Base-by-base conservation (phyloP, 352 stramenopile species). In the Phytophthora palmivora region DNA sequence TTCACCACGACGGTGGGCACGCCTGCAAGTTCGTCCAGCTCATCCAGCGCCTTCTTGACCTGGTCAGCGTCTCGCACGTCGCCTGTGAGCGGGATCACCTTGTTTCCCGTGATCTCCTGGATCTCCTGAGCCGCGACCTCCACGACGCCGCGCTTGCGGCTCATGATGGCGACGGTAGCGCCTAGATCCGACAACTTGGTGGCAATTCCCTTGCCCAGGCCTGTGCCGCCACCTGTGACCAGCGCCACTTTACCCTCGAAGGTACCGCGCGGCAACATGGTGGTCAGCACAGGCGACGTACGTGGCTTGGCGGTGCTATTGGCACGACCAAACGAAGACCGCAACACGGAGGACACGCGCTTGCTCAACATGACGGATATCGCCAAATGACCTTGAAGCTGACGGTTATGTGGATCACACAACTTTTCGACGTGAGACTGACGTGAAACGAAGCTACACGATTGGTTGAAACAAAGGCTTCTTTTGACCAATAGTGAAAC, bases 161-260 rank as follows among this genome's bases (percentile, higher is more conserved):
- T 97, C 86, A 99, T 98, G 53, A 99, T 96, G 24, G 96, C 93
- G 8, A 97, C 92, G 22, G 83, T 94, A 12, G 88, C 95, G 26
- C 97, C 97, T 53, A 98, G 89, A 34, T 96, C 79, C 34, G 97
- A 91, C 30, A 98, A 64, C 55, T 97, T 95, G 34, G 88, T 95
- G 14, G 93, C 91, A 48, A 98, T 97, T 71, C 97, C 94, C 62
- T 96, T 98, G 53, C 96, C 95, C 54, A 99, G 82, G 14, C 95
- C 96, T 10, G 92, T 98, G 44, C 94, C 95, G 30, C 96, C 96
- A 59, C 96, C 96, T n/a, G 95, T 99, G 8, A 98, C 84, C 11
- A 98, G 70, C 48, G 92, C 96, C 57, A 98, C 85, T 56, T 91
- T 90, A 36, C 81, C 88, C 16, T 88, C 28, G 50, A 95, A 92